A percentile compares a stretch with the other conserved stretches of the same genome.
phyloP scores from a whole-genome alignment of 306 rosid species.

The Rosa lucieae region DNA sequence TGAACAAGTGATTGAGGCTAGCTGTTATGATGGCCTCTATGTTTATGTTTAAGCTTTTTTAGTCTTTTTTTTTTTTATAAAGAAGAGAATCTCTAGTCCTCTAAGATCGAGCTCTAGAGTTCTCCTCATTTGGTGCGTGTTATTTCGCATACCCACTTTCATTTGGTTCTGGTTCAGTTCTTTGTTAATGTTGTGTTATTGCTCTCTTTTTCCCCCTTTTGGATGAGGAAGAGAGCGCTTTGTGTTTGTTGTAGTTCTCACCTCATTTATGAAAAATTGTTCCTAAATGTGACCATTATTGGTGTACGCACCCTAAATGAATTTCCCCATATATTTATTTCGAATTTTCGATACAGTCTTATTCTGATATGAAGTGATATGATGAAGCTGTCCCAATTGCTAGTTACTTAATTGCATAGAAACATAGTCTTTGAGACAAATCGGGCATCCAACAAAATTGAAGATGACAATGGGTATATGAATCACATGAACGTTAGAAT shows the following conservation, averaged over 20 bases:
- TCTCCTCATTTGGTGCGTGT: background rate
- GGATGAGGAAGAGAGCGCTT: background rate
- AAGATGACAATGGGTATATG: no score
- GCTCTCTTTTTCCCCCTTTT: background rate
- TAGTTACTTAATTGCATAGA: no score
- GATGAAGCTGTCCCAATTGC: no score
- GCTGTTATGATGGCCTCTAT: background rate
- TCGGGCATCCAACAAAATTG: no score
- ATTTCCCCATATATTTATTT: no score
- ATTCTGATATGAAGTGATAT: no score
- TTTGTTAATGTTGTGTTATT: background rate
- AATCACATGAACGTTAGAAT: no score
- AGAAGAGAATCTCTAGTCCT: background rate
- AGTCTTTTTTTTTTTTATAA: background rate
- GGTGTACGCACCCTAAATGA: no score
- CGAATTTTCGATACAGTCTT: no score
- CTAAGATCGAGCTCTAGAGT: background rate
- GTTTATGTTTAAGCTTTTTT: background rate
- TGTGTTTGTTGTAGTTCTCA: background rate
- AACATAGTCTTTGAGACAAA: no score
- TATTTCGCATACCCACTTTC: background rate
- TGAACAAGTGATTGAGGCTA: constrained; percentile 39
- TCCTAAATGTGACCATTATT: background rate
- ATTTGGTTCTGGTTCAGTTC: background rate
- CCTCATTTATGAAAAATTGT: background rate